Conservation (phyloP, 2,329 filamentous ascomycete species). For the Phoma sp. region DNA sequence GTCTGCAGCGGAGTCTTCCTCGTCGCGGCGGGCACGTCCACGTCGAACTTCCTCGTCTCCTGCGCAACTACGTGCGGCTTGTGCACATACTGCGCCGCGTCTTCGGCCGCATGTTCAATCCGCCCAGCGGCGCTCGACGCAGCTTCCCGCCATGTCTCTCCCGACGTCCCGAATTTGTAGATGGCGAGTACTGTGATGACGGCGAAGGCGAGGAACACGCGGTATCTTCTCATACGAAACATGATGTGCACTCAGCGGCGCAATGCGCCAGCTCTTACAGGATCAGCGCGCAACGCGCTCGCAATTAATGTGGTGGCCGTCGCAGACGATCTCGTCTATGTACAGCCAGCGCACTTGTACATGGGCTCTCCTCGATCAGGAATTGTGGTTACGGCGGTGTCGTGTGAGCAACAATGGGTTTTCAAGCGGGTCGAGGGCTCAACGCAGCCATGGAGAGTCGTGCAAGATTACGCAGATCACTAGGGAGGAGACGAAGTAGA, state of each 20-base stretch:
- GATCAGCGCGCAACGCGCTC: constrained; percentile 11
- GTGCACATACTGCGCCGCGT: constrained; percentile 27
- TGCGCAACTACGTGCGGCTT: constrained; percentile 34
- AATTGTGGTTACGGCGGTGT: constrained; percentile 1
- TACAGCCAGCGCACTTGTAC: background rate
- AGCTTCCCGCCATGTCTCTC: constrained; percentile 46
- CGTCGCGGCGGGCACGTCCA: constrained; percentile 41
- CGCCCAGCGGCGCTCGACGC: constrained; percentile 28
- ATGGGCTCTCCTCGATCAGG: background rate
- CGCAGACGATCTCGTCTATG: background rate
- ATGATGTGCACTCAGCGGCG: constrained; percentile 46
- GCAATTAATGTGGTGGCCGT: background rate
- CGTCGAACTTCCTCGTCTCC: constrained; percentile 41
- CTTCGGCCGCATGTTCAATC: constrained; percentile 24
- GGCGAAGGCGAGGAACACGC: constrained; percentile 64
- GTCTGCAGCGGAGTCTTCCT: constrained; percentile 30
- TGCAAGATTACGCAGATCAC: background rate
- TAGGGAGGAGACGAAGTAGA: constrained; percentile 11
- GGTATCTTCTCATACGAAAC: constrained; percentile 66
- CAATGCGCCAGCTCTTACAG: constrained; percentile 16
- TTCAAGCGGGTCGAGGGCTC: constrained; percentile 15
- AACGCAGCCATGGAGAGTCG: constrained; percentile 26
- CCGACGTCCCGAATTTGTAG: constrained; percentile 58
- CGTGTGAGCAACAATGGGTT: background rate
- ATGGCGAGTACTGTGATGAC: constrained; percentile 61